A percentile compares a stretch with the other conserved stretches of the same genome.
phyloP scores from a whole-genome alignment of 495 filamentous ascomycete species.

The Xylaria flabelliformis region DNA sequence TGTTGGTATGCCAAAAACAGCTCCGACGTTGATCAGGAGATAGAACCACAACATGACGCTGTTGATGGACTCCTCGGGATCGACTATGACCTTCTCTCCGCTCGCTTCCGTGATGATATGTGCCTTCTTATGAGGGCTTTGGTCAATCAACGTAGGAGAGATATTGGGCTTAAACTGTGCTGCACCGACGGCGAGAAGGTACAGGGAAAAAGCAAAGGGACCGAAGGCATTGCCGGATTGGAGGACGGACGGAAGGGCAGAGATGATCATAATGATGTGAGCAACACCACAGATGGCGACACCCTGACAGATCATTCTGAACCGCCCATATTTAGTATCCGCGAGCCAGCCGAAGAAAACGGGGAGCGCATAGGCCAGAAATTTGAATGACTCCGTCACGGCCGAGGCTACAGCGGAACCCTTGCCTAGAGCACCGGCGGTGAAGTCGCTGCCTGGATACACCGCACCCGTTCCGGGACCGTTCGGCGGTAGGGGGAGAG shows the following conservation, averaged over 20 bases:
- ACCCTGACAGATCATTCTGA: constrained; percentile 66
- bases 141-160: constrained; percentile 73
- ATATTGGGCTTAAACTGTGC: constrained; percentile 71
- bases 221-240: constrained; percentile 61
- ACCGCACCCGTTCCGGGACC: constrained; percentile 65
- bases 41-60: constrained; percentile 72
- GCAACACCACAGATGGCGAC: constrained; percentile 64
- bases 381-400: constrained; percentile 62
- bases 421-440: constrained; percentile 64
- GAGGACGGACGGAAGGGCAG: constrained; percentile 63
- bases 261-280: constrained; percentile 67
- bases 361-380: constrained; percentile 64
- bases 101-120: constrained; percentile 68
- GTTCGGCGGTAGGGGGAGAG: constrained; percentile 57
- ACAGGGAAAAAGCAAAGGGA: constrained; percentile 61
- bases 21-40: constrained; percentile 77
- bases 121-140: constrained; percentile 61
- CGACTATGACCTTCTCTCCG: constrained; percentile 77
- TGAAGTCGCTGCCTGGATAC: constrained; percentile 56
- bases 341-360: constrained; percentile 66
- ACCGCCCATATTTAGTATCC: constrained; percentile 63
- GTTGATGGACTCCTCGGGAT: constrained; percentile 76
- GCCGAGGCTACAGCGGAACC: constrained; percentile 63
- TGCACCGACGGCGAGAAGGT: constrained; percentile 64
- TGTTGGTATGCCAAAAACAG: constrained; percentile 61